phyloP scores from a whole-genome alignment of 305 asterid genomes.

The Ruellia speciosa region DNA sequence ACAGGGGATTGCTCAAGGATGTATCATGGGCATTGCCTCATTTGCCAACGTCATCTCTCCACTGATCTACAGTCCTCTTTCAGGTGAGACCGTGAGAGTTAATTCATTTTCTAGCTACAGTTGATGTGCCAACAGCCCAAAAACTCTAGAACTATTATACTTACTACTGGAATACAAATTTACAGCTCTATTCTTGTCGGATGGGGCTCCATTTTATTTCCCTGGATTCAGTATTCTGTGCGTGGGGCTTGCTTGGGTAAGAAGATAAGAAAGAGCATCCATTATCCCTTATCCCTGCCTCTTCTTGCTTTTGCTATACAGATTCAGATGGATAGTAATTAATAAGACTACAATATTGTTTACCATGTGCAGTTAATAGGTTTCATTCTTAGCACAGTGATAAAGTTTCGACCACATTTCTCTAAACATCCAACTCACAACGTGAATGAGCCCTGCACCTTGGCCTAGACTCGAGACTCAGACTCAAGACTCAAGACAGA shows the following conservation, averaged over 20 bases:
- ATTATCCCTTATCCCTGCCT: not conserved
- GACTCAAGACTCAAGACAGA: too few species aligned
- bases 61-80: conserved; percentile 48
- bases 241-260: conserved; percentile 50
- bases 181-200: conserved; percentile 43
- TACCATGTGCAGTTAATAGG: conserved; percentile 36
- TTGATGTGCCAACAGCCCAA: too few species aligned
- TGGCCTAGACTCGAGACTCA: conserved; percentile 21
- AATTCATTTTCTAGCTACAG: not conserved
- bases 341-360: not conserved
- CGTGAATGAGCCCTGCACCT: conserved; percentile 20
- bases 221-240: conserved; percentile 60
- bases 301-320: not conserved
- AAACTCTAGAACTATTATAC: too few species aligned
- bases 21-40: conserved; percentile 40
- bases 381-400: conserved; percentile 31
- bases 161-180: too few species aligned
- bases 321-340: too few species aligned
- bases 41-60: conserved; percentile 44
- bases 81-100: conserved; percentile 25
- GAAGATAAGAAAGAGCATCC: conserved; percentile 5
- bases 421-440: conserved; percentile 23
- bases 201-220: conserved; percentile 41
- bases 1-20: conserved; percentile 66
- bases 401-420: conserved; percentile 31